These are phyloP conservation scores for Debaryomyces udenii DNA, from an alignment of 1,139 yeast species.

Conservation along the genomic window DNA sequence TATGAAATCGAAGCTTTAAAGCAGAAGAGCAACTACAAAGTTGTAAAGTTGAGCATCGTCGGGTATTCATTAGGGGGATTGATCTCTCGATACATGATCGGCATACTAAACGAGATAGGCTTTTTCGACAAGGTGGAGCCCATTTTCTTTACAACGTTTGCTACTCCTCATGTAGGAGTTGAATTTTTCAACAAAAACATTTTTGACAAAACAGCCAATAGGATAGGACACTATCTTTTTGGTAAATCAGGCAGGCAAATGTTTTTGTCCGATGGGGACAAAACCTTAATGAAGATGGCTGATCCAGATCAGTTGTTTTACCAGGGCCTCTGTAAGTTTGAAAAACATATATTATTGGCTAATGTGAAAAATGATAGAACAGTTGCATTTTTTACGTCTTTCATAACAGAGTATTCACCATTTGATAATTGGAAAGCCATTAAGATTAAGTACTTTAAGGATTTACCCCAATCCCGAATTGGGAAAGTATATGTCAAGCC, in stretches of 20 bases:
- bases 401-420: slow-evolving; percentile 52
- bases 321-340: slow-evolving; percentile 59
- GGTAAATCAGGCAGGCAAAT: slow-evolving; percentile 79
- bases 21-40: slow-evolving; percentile 37
- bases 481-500: slow-evolving; percentile 47
- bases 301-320: slow-evolving; percentile 54
- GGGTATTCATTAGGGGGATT: slow-evolving; percentile 51
- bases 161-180: slow-evolving; percentile 89
- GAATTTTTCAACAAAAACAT: slow-evolving; percentile 47
- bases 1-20: slow-evolving; percentile 56
- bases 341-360: slow-evolving; percentile 63
- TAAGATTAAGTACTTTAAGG: slow-evolving; percentile 42
- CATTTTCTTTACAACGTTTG: slow-evolving; percentile 73
- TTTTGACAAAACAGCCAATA: slow-evolving; percentile 53
- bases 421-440: slow-evolving; percentile 47
- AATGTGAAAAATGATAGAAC: slow-evolving; percentile 76
- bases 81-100: slow-evolving; percentile 66
- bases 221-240: slow-evolving; percentile 61
- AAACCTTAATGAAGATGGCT: slow-evolving; percentile 55
- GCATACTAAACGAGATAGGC: slow-evolving; percentile 56
- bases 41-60: slow-evolving; percentile 43
- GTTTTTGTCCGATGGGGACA: slow-evolving; percentile 53
- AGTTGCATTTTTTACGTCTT: slow-evolving; percentile 57
- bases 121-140: slow-evolving; percentile 67
- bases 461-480: slow-evolving; percentile 37